Base-by-base conservation (phyloP, 768 basidiomycete genomes). In the Psilocybe cyanescens region DNA sequence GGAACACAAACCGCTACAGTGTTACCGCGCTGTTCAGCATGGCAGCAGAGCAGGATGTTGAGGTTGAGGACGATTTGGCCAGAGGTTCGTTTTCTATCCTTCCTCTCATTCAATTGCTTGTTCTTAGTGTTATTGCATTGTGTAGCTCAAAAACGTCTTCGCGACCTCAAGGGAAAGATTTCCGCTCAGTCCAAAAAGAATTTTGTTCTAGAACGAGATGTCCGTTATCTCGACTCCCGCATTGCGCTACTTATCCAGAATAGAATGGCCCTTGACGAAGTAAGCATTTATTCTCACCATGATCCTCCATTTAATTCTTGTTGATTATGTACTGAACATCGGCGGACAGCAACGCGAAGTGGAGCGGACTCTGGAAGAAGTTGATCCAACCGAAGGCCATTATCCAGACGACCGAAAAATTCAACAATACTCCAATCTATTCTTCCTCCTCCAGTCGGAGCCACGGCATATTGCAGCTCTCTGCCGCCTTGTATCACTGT, bases 121-220 rank as follows among this genome's bases (percentile, higher is more conserved):
- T n/a, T 30, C 17, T 33, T 47, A 58, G 11, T 24, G 39, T 30
- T 14, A 29, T 39, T 17, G 8, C 17, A 31, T 49, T 35, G 45
- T 66, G 47, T 72, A 95, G 97, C 97, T 52, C 97, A 99, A 81
- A 98, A 97, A 76, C 94, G 97, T 50, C 81, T 99, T 31, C 85
- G 97, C 31, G 97, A 99, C 69, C 84, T 99, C 65, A 99, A 99
- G 79, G 86, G 90, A 29, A 92, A 95, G 72, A 99, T 99, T 62
- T 99, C 97, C 12, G 92, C 95, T 0, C 97, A 99, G 78, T 96
- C 94, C 57, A 99, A 99, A 85, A 99, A 98, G 87, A 99, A 99
- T 79, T 99, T 99, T 69, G 97, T 99, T 44, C 86, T 99, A 9
- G 97, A 99, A 75, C 90, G 97, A 48, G 97, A 99, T 75, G 97